A percentile compares a stretch with the other conserved stretches of the same genome.
Conservation (phyloP, 345 rosid species). For the Lepidium sativum region DNA sequence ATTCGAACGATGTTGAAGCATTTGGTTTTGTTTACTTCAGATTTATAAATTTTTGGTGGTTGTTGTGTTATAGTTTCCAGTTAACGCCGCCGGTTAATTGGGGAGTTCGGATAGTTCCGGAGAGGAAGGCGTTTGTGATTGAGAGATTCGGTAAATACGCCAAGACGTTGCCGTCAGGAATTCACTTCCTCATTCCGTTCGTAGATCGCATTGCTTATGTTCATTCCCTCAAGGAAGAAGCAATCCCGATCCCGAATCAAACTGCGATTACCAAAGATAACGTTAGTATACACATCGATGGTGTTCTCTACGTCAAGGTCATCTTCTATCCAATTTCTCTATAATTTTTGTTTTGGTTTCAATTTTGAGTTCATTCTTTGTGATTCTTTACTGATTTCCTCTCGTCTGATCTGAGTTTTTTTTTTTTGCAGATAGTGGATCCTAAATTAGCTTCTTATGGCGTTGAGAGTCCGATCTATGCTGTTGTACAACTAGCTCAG, state of each 20-base stretch:
- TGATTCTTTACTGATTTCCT: neutral
- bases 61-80: slow-evolving; percentile 40
- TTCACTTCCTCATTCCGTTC: slow-evolving; percentile 77
- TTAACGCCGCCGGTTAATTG: slow-evolving; percentile 71
- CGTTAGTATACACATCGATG: slow-evolving; percentile 85
- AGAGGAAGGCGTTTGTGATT: slow-evolving; percentile 77
- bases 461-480: slow-evolving; percentile 88
- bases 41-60: neutral
- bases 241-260: slow-evolving; percentile 83
- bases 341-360: neutral
- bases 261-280: slow-evolving; percentile 91
- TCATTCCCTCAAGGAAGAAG: slow-evolving; percentile 96
- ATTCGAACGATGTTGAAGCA: neutral
- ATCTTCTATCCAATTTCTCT: neutral
- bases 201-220: slow-evolving; percentile 95
- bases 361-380: neutral
- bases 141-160: slow-evolving; percentile 87
- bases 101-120: slow-evolving; percentile 89
- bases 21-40: neutral
- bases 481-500: slow-evolving; percentile 94
- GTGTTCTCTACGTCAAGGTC: slow-evolving; percentile 90
- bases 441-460: slow-evolving; percentile 92
- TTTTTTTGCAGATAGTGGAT: slow-evolving; percentile 62
- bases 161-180: slow-evolving; percentile 76
- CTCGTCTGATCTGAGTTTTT: neutral